Evolutionary conservation across 495 filamentous ascomycete genomes (phyloP).

Genomic region (Trichocladium uniseriatum): DNA sequence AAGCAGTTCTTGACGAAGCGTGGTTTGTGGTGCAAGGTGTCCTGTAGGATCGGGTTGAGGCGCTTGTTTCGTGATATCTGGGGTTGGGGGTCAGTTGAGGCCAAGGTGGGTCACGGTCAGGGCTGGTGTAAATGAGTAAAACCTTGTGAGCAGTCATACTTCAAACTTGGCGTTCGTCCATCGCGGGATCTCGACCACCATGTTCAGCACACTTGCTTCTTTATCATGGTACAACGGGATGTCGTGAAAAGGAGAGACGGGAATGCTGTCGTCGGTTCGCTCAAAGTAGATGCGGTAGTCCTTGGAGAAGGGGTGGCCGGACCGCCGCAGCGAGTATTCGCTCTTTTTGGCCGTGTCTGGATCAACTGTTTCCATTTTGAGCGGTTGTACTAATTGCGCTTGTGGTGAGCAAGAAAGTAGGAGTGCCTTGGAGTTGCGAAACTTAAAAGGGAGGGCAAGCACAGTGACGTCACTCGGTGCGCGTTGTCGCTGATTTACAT

Average conservation of each 20-base stretch:
- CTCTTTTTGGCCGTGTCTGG: background rate
- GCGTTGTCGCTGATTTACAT: too few species aligned
- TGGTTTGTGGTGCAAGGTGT: constrained; percentile 1
- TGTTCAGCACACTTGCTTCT: constrained; percentile 17
- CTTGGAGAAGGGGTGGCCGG: constrained; percentile 15
- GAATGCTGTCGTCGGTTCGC: constrained; percentile 6
- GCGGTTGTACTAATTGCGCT: too few species aligned
- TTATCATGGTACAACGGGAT: constrained; percentile 21
- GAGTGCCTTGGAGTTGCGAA: too few species aligned
- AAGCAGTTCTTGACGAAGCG: constrained; percentile 17
- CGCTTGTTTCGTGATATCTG: constrained; percentile 15
- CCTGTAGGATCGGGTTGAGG: constrained; percentile 23
- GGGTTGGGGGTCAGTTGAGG: background rate
- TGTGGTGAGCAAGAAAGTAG: too few species aligned
- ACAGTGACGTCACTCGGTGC: too few species aligned
- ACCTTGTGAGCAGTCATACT: too few species aligned
- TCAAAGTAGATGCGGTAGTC: constrained; percentile 22
- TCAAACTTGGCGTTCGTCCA: constrained; percentile 27
- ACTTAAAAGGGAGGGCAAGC: too few species aligned
- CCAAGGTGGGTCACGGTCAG: too few species aligned
- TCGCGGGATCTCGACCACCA: constrained; percentile 26
- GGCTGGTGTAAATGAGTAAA: too few species aligned
- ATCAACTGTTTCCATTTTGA: too few species aligned
- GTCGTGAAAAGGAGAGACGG: constrained; percentile 26
- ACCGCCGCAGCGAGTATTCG: constrained; percentile 10